Conservation (phyloP, 1,139 yeast species). For the Saccharomyces hybrid region DNA sequence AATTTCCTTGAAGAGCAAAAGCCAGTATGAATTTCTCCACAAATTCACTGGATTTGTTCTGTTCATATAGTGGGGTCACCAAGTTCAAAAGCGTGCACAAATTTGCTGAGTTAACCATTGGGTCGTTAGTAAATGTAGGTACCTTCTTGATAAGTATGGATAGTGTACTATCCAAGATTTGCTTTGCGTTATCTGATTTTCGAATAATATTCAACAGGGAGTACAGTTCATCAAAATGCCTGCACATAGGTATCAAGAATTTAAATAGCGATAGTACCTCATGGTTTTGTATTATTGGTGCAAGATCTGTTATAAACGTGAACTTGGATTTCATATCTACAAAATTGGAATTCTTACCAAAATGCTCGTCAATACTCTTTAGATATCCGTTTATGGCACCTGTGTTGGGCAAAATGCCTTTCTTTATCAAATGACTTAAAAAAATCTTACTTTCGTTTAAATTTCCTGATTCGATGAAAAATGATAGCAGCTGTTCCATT, state of each 20-base stretch:
- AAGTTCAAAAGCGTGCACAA: background rate
- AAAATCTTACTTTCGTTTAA: conserved; percentile 12
- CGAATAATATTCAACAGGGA: conserved; percentile 12
- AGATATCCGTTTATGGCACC: conserved; percentile 11
- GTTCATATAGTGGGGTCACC: background rate
- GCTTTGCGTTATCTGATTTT: conserved; percentile 7
- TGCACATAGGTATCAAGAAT: conserved; percentile 17
- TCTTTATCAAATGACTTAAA: conserved; percentile 9
- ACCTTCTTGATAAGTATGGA: background rate
- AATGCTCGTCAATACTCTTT: background rate
- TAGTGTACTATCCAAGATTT: background rate
- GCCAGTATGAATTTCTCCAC: background rate
- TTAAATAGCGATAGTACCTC: conserved; percentile 11
- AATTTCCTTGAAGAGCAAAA: conserved; percentile 2
- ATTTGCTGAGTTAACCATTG: background rate
- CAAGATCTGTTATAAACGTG: conserved; percentile 16
- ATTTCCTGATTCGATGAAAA: conserved; percentile 8
- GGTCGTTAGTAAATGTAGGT: background rate
- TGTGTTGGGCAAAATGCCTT: conserved; percentile 10
- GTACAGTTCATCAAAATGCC: conserved; percentile 16
- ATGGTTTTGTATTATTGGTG: conserved; percentile 13
- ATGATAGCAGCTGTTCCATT: conserved; percentile 9
- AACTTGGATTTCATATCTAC: conserved; percentile 10
- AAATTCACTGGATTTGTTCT: background rate
- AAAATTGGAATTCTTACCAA: background rate